phyloP scores from a whole-genome alignment of 1,284 basidiomycete genomes.

The Sphagnurus paluster region DNA sequence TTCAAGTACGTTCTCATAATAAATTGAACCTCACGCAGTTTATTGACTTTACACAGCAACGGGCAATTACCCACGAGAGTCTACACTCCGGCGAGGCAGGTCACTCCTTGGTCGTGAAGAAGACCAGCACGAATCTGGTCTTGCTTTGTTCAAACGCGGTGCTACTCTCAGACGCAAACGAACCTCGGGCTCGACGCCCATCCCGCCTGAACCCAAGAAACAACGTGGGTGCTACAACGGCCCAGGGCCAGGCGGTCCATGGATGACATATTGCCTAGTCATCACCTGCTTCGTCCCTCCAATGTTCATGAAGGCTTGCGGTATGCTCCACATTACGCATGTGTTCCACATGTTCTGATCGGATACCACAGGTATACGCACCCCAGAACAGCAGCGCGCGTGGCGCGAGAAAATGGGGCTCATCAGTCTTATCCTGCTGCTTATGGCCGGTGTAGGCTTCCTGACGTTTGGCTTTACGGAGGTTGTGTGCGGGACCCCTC shows the following conservation, averaged over 20 bases:
- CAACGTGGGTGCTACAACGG: slow-evolving; percentile 64
- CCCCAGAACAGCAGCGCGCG: slow-evolving; percentile 92
- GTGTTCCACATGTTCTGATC: not conserved
- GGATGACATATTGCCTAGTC: slow-evolving; percentile 96
- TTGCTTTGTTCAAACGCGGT: slow-evolving; percentile 83
- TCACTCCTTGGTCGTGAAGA: slow-evolving; percentile 87
- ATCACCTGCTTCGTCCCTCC: slow-evolving; percentile 85
- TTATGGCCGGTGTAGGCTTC: slow-evolving; percentile 96
- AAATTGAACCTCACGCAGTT: too few species aligned
- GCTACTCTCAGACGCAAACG: slow-evolving; percentile 75
- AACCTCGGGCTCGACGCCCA: slow-evolving; percentile 42
- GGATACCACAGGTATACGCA: slow-evolving; percentile 68
- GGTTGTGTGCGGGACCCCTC: slow-evolving; percentile 85
- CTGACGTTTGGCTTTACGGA: slow-evolving; percentile 99
- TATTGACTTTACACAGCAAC: slow-evolving; percentile 61
- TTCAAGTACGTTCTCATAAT: slow-evolving; percentile 72
- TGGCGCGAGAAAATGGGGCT: slow-evolving; percentile 99
- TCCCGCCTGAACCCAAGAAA: slow-evolving; percentile 38
- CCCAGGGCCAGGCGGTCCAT: slow-evolving; percentile 88
- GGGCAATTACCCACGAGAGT: slow-evolving; percentile 75
- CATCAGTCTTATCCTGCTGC: slow-evolving; percentile 71
- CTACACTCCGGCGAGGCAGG: slow-evolving; percentile 75
- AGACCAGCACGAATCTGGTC: slow-evolving; percentile 84
- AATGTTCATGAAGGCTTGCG: slow-evolving; percentile 66
- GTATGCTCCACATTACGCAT: slow-evolving; percentile 41